Evolutionary conservation across 306 rosid species (phyloP), one percentile per base, ranked within the genome.

Genomic region (Myrica gale): DNA sequence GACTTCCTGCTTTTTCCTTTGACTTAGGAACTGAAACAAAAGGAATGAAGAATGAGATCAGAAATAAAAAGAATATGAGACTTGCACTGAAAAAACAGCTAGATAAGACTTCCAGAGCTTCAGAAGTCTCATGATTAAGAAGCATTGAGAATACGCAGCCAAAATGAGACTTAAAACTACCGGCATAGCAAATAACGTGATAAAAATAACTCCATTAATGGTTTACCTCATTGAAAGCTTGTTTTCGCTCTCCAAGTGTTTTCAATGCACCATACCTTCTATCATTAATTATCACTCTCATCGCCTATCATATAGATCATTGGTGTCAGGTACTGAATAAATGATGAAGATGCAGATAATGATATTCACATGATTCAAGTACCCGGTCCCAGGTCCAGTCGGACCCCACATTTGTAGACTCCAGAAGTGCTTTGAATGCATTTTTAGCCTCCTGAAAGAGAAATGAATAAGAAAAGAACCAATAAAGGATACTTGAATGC

Each of bases 321-420:
- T 67, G 20, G 50, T 45, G 66, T 80, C 83, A 82, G 53, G 45
- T 19, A 84, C 12, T 53, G 26, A 57, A 63, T 26, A 23, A 19
- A 42, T 20, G 47, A 3, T 8, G n/a, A 42, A 52, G 69, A 52
- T 17, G 43, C 37, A 32, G 54, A 78, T 53, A 37, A 52, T 10
- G 7, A 13, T 45, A 20, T 43, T 12, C 19, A 41, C 8, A 60
- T 45, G 75, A 82, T 63, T 26, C 69, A 80, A 79, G 65, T 93
- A 93, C 98, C 96, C 96, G 92, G 80, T 93, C 98, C 98, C 98
- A 93, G 66, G 90, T 91, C 97, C 97, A 93, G 79, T 91, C 98
- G 78, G 96, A 90, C 63, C 97, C 94, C 83, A 93, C 86, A 82
- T 90, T 91, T 48, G 92, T 85, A 69, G 92, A 86, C 83, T 90